A percentile compares a stretch with the other conserved stretches of the same genome.
phyloP scores from a whole-genome alignment of 371 early-diverging fungal genomes.

The Sporodiniella umbellata region DNA sequence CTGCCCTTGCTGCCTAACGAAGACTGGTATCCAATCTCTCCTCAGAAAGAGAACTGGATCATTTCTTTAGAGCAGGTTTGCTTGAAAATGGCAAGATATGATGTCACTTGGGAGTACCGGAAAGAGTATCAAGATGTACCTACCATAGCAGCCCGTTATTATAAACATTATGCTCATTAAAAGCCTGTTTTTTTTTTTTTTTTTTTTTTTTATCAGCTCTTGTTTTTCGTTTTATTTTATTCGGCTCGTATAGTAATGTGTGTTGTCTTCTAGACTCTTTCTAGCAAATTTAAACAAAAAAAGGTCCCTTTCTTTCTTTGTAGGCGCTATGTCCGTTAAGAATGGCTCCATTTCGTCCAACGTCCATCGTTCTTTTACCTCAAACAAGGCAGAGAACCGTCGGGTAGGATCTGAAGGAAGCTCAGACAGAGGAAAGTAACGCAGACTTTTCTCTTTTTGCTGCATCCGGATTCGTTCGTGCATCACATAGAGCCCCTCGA shows the following conservation, averaged over 20 bases:
- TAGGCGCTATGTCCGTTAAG: slow-evolving; percentile 47
- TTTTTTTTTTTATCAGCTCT: background rate
- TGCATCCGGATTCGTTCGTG: slow-evolving; percentile 18
- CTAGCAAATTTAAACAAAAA: slow-evolving; percentile 50
- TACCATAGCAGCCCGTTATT: slow-evolving; percentile 26
- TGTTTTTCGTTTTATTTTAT: slow-evolving; percentile 29
- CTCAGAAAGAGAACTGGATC: slow-evolving; percentile 18
- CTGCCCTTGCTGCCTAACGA: background rate
- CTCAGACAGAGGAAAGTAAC: slow-evolving; percentile 46
- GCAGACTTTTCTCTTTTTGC: slow-evolving; percentile 27
- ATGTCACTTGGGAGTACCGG: slow-evolving; percentile 40
- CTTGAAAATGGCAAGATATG: slow-evolving; percentile 24
- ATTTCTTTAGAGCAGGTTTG: slow-evolving; percentile 21
- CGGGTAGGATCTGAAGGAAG: slow-evolving; percentile 50
- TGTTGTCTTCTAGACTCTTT: slow-evolving; percentile 19
- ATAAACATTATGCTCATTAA: slow-evolving; percentile 1
- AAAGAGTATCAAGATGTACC: slow-evolving; percentile 37
- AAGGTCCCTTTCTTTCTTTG: slow-evolving; percentile 45
- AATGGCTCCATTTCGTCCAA: slow-evolving; percentile 50
- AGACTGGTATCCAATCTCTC: background rate
- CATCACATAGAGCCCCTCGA: slow-evolving; percentile 23
- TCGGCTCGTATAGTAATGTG: slow-evolving; percentile 32
- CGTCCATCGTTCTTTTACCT: slow-evolving; percentile 48
- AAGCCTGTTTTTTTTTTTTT: background rate
- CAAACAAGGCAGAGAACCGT: slow-evolving; percentile 51